Base-by-base conservation (phyloP, 148 eudicot species). In the Arbutus unedo region DNA sequence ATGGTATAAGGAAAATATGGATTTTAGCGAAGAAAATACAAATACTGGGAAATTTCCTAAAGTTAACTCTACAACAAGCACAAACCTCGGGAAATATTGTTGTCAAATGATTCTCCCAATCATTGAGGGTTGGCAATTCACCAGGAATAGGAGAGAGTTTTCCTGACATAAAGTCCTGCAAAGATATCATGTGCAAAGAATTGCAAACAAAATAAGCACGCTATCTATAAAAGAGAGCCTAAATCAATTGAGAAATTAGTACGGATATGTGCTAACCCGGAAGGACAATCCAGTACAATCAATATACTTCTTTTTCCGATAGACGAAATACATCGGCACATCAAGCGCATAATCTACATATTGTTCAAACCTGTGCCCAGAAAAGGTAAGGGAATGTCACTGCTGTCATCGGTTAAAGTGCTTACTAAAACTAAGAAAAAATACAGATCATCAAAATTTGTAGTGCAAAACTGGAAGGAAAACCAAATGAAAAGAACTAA, bases 61-160 rank as follows among this genome's bases (percentile, higher is more conserved):
- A 55, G 49, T 55, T 21, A 67, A 13, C 67, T 23, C 77, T 51
- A 25, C 7, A 15, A 19, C 74, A 56, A 44, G 8, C 81, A 84
- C 84, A 82, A 67, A 97, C 99, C 98, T 97, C 99, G 0, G 99
- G 99, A 82, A 92, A 97, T 79, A 97, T 93, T 81, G 99, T 97
- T 55, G 98, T 94, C 81, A 97, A 90, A 88, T 97, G 99, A 90
- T 94, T 97, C 91, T 97, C 99, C 99, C 99, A 97, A 78, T 97
- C 99, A 90, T 90, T 90, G 50, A 94, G 87, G 23, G 90, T 92
- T 16, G 99, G 99, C 77, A 90, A 91, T 80, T 94, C 98, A 83
- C 99, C 98, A 21, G 99, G 99, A 84, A 94, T 87, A 50, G 90
- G 85, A 82, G 96, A 88, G 82, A 97, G 99, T 87, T 97, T 94